Base-by-base conservation (phyloP, 345 rosid species). In the Laguncularia racemosa region DNA sequence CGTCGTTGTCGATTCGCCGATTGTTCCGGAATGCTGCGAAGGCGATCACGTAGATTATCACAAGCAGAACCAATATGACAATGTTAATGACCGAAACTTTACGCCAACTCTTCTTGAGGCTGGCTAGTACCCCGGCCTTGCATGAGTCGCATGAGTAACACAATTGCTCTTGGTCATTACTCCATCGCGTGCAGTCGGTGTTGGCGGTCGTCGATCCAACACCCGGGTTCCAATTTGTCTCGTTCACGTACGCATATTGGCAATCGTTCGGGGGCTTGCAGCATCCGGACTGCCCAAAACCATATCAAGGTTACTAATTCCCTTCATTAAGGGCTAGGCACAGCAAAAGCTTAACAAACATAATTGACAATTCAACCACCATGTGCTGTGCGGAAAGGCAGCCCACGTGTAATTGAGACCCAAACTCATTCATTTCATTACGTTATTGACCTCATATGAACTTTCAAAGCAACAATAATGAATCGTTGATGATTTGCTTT, bases 191-290 rank as follows among this genome's bases (percentile, higher is more conserved):
- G 81, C 97, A 93, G 78, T 93, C 97, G 0, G 50, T 49, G 62
- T 82, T 75, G 13, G 50, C 26, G 12, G 65, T 75, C 12, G 21
- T 55, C 52, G 51, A 12, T 13, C 79, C 87, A 12, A 85, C 81
- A 16, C 68, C 72, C 0, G 69, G 14, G 16, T 16, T 40, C 99
- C 97, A 93, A 0, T 28, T 26, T 0, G 99, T 89, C 83, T 87
- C 99, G 68, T 87, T 93, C 67, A 48, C 50, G 45, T 89, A 93
- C 17, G 55, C 59, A 62, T 45, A 90, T 11, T 92, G 92, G 55
- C 97, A 93, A 2, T 81, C 90, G 13, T 88, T 69, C 7, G 95
- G 97, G 5, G 97, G 97, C 79, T 89, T 93, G 77, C 99, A 93
- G 70, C 99, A 93, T 59, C 99, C 95, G 0, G 96, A 89, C 99